phyloP scores from a whole-genome alignment of 1,284 basidiomycete genomes.

The Cystobasidium pallidum region DNA sequence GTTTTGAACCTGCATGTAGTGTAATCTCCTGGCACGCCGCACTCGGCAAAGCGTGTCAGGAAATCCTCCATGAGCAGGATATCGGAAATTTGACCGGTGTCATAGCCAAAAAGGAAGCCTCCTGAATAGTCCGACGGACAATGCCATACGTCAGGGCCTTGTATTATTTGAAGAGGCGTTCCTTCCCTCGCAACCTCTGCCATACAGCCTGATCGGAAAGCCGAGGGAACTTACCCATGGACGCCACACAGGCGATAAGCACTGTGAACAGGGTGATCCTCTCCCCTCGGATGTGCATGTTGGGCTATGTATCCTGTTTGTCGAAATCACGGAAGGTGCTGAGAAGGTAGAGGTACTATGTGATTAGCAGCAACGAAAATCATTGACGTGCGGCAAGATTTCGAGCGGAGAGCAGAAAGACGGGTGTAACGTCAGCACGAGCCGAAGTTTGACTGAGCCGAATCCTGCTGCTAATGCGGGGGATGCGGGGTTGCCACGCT shows the following conservation, averaged over 20 bases:
- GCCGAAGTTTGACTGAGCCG: conserved; percentile 7
- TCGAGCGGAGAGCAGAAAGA: conserved; percentile 5
- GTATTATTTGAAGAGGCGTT: no score
- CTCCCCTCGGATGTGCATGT: conserved; percentile 46
- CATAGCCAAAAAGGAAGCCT: conserved; percentile 46
- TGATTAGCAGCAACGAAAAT: background rate
- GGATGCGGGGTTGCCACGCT: background rate
- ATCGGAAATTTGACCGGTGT: conserved; percentile 46
- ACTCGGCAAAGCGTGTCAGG: conserved; percentile 66
- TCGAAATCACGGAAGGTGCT: background rate
- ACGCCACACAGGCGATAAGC: conserved; percentile 40
- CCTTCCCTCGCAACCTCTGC: no score
- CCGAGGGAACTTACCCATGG: conserved; percentile 20
- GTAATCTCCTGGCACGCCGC: conserved; percentile 59
- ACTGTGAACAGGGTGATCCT: conserved; percentile 39
- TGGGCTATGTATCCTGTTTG: background rate
- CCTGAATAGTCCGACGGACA: background rate
- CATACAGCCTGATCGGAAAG: conserved; percentile 5
- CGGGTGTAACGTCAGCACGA: conserved; percentile 8
- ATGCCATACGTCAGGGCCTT: no score
- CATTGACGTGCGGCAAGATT: background rate
- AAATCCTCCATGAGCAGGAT: conserved; percentile 67
- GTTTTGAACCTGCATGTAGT: conserved; percentile 53
- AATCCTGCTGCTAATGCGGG: background rate
- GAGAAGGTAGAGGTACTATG: background rate